Conservation (phyloP, 179 eudicot species). For the Carnegiea gigantea region DNA sequence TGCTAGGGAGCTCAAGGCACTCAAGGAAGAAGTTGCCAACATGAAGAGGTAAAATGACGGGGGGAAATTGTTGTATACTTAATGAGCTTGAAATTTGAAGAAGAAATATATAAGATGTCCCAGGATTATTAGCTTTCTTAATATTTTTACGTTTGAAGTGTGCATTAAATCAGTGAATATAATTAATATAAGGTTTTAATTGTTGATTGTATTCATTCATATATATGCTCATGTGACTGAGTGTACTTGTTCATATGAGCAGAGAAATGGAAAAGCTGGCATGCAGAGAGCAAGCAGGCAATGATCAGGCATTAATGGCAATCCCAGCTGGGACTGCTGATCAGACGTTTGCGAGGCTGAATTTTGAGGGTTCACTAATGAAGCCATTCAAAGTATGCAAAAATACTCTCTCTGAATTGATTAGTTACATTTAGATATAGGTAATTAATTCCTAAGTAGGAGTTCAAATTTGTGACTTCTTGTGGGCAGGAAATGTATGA, state of each 20-base stretch:
- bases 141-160: not conserved
- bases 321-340: slow-evolving; percentile 5
- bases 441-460: not conserved
- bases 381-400: slow-evolving; percentile 33
- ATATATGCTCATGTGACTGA: slow-evolving; percentile 1
- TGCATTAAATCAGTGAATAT: not conserved
- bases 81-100: no score
- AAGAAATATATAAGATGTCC: no score
- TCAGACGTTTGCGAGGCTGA: slow-evolving; percentile 9
- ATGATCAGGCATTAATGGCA: slow-evolving; percentile 28
- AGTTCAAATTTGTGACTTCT: not conserved
- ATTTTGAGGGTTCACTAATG: slow-evolving; percentile 9
- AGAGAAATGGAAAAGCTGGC: slow-evolving; percentile 49
- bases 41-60: slow-evolving; percentile 52
- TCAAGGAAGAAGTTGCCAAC: slow-evolving; percentile 49
- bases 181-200: not conserved
- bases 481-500: slow-evolving; percentile 30
- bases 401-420: not conserved
- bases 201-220: not conserved
- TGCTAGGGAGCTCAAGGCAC: slow-evolving; percentile 55
- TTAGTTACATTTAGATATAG: not conserved
- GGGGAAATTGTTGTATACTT: not conserved
- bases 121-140: not conserved
- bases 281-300: slow-evolving; percentile 36
- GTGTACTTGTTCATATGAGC: slow-evolving; percentile 23